Evolutionary conservation across 805 yeast genomes (phyloP), one percentile per base, ranked within the genome.

Genomic region (Saccharomyces paradoxus): DNA sequence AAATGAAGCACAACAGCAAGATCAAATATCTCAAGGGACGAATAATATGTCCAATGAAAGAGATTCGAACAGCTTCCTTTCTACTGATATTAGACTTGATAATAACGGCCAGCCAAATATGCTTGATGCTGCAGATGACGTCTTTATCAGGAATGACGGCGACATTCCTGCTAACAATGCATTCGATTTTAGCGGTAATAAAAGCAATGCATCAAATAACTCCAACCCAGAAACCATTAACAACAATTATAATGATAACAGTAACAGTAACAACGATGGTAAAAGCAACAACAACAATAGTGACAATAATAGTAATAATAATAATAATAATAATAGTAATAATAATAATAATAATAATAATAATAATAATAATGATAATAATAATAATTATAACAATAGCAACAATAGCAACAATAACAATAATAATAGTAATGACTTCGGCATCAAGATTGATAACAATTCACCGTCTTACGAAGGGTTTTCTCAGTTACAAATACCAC

Each of bases 151-250:
- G 22, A 37, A 37, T 21, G 44, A 37, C 17, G 24, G 7, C 24
- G 44, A 17, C 44, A 37, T 37, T 2, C 12, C 44, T n/a, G 24
- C 10, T 21, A 17, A 37, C 26, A 48, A 52, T 1, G 50, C 51
- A 53, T 54, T 56, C 26, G 51, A 46, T n/a, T 54, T 54, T 24
- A 29, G 52, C 30, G 41, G 51, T 13, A 48, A 24, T 27, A 41
- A 30, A 13, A 56, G 52, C 27, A 53, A 54, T 26, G 14, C 50
- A 3, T 48, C 50, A 48, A 51, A 53, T 17, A 17, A 17, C 41
- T 13, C 22, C 10, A 22, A 27, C 26, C 24, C 37, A 22, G 44
- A 8, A 3, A 2, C 9, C 24, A 37, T 21, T 9, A n/a, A 17
- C 44, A 37, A 37, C 44, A 37, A 37, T 8, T 41, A 46, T 14